Conservation (phyloP, 2,329 filamentous ascomycete species). For the Xylariomycetidae sp. region DNA sequence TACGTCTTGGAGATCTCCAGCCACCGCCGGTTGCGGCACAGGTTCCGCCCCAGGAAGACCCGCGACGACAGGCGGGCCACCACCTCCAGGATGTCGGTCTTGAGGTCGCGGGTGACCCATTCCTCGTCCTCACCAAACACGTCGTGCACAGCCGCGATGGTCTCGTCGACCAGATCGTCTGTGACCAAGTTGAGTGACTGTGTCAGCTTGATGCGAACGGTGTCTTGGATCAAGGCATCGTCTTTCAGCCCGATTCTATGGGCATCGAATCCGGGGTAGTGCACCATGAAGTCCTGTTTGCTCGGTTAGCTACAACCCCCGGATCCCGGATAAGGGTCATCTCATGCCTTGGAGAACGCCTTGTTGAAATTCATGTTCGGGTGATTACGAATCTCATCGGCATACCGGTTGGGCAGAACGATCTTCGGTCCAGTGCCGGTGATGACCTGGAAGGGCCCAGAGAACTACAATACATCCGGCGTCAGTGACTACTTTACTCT, state of each 20-base stretch:
- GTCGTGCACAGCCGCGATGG: constrained; percentile 24
- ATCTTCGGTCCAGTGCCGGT: constrained; percentile 27
- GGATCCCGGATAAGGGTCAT: constrained; percentile 1
- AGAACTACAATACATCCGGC: constrained; percentile 16
- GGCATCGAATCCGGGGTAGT: constrained; percentile 28
- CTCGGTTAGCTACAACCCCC: constrained; percentile 1
- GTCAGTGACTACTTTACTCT: constrained; percentile 7
- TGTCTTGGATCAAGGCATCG: constrained; percentile 23
- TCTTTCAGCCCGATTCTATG: constrained; percentile 17
- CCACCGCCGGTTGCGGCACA: constrained; percentile 42
- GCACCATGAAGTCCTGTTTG: constrained; percentile 26
- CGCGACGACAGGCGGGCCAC: constrained; percentile 44
- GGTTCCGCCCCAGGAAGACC: constrained; percentile 38
- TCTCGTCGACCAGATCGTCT: constrained; percentile 30
- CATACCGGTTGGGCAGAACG: constrained; percentile 25
- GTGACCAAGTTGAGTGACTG: constrained; percentile 29
- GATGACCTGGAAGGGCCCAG: constrained; percentile 27
- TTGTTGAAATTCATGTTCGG: constrained; percentile 27
- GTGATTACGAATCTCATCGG: constrained; percentile 30
- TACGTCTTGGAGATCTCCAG: constrained; percentile 37
- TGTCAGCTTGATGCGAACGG: constrained; percentile 27
- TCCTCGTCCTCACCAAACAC: constrained; percentile 31
- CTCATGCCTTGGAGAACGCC: constrained; percentile 27
- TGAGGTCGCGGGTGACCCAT: constrained; percentile 33
- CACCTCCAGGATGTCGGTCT: constrained; percentile 31